Evolutionary conservation across 2,329 filamentous ascomycete genomes (phyloP).

Genomic region (Ceratocystiopsis sp.): DNA sequence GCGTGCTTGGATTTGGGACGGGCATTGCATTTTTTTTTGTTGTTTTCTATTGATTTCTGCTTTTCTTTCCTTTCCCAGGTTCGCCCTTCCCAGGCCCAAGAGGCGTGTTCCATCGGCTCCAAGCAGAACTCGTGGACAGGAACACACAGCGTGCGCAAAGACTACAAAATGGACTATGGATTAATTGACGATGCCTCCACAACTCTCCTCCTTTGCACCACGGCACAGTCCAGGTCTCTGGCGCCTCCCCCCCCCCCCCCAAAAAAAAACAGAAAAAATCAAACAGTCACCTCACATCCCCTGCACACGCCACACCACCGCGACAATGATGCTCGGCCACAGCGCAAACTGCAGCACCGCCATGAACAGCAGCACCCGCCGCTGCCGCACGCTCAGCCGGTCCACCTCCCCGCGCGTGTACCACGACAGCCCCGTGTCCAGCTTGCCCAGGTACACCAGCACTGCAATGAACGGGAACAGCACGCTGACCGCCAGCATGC

Average conservation of each 20-base stretch:
- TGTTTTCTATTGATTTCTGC: not conserved
- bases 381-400: slow-evolving; percentile 21
- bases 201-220: too few relatives aligned
- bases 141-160: too few relatives aligned
- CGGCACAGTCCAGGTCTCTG: too few relatives aligned
- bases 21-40: not conserved
- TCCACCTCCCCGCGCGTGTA: slow-evolving; percentile 28
- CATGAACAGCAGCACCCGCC: slow-evolving; percentile 18
- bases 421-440: slow-evolving; percentile 30
- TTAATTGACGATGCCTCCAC: too few relatives aligned
- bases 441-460: slow-evolving; percentile 25
- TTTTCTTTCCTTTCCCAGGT: not conserved
- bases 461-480: slow-evolving; percentile 29
- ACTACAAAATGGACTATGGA: too few relatives aligned
- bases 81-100: not conserved
- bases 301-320: slow-evolving; percentile 9
- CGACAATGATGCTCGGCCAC: slow-evolving; percentile 10
- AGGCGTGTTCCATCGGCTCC: too few relatives aligned
- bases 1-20: too few relatives aligned
- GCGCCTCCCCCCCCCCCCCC: too few relatives aligned
- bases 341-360: slow-evolving; percentile 12
- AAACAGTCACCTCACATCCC: not conserved
- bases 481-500: slow-evolving; percentile 20
- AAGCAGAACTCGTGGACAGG: too few relatives aligned
- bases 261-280: not conserved